Evolutionary conservation across 1,284 basidiomycete species (phyloP).

Genomic region (Malassezia caprae): DNA sequence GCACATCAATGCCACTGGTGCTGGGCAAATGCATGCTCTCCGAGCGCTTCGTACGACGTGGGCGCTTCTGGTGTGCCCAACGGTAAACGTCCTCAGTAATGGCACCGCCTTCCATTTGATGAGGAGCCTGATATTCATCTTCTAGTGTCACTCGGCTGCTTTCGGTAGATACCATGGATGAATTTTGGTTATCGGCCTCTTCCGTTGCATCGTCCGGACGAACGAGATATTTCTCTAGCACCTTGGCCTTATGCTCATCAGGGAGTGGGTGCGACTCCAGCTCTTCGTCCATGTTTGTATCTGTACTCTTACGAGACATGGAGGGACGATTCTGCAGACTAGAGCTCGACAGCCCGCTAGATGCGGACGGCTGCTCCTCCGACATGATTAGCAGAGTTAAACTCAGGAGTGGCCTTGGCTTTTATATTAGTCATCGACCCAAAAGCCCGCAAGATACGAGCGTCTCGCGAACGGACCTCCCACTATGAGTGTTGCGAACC

Average conservation of each 20-base stretch:
- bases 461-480: neutral
- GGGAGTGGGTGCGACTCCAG: conserved; percentile 12
- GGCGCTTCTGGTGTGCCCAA: conserved; percentile 44
- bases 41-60: conserved; percentile 23
- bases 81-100: conserved; percentile 46
- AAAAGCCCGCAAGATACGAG: neutral
- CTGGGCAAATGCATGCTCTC: conserved; percentile 43
- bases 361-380: neutral
- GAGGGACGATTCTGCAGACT: neutral
- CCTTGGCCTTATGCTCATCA: conserved; percentile 12
- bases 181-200: neutral
- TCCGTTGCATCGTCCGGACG: neutral
- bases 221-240: conserved; percentile 6
- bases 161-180: neutral
- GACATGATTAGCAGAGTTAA: neutral
- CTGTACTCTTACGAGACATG: neutral
- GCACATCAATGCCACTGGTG: conserved; percentile 34
- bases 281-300: neutral
- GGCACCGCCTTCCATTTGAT: conserved; percentile 42
- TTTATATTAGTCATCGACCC: neutral
- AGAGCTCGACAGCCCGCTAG: neutral
- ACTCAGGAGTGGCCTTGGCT: neutral
- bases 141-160: neutral
- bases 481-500: neutral
- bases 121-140: conserved; percentile 37